These are phyloP conservation scores for Coniosporium tulheliwenetii DNA, from an alignment of 2,329 filamentous ascomycete genomes.

Conservation along the genomic window DNA sequence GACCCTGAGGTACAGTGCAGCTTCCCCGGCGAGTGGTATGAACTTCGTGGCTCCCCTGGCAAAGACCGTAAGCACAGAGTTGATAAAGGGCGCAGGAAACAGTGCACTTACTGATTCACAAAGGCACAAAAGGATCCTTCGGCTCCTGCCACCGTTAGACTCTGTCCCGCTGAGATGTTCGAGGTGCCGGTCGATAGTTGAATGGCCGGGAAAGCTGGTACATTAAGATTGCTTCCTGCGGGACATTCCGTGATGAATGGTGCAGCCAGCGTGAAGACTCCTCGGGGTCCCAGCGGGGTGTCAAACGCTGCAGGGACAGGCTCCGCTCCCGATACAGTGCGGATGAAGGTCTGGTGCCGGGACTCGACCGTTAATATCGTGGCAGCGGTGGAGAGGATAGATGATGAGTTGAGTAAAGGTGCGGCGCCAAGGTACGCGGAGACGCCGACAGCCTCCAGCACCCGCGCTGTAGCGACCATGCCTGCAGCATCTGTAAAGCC, in stretches of 20 bases:
- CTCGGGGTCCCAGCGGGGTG: constrained; percentile 39
- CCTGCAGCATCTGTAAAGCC: constrained; percentile 28
- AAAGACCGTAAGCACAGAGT: constrained; percentile 20
- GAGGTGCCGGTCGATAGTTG: constrained; percentile 1
- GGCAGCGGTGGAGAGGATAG: constrained; percentile 44
- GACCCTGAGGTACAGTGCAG: constrained; percentile 13
- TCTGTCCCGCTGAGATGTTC: constrained; percentile 4
- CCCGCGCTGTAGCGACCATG: constrained; percentile 36
- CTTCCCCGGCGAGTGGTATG: constrained; percentile 9
- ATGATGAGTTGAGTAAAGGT: constrained; percentile 37
- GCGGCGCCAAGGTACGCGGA: constrained; percentile 49
- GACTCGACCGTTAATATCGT: constrained; percentile 50
- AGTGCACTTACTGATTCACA: constrained; percentile 10
- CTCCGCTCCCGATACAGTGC: constrained; percentile 28
- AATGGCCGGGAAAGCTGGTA: constrained; percentile 27
- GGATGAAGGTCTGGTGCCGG: constrained; percentile 45
- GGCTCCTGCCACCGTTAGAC: constrained; percentile 7
- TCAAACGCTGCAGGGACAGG: constrained; percentile 47
- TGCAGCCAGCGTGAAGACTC: constrained; percentile 49
- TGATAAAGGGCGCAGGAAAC: constrained; percentile 19
- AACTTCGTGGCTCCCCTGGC: constrained; percentile 6
- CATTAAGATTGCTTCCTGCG: constrained; percentile 38
- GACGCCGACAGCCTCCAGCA: constrained; percentile 43
- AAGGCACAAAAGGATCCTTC: constrained; percentile 8
- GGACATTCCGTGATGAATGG: constrained; percentile 46